A percentile compares a stretch with the other conserved stretches of the same genome.
phyloP scores from a whole-genome alignment of 192 early-diverging fungal species.

The Allomyces javanicus region DNA sequence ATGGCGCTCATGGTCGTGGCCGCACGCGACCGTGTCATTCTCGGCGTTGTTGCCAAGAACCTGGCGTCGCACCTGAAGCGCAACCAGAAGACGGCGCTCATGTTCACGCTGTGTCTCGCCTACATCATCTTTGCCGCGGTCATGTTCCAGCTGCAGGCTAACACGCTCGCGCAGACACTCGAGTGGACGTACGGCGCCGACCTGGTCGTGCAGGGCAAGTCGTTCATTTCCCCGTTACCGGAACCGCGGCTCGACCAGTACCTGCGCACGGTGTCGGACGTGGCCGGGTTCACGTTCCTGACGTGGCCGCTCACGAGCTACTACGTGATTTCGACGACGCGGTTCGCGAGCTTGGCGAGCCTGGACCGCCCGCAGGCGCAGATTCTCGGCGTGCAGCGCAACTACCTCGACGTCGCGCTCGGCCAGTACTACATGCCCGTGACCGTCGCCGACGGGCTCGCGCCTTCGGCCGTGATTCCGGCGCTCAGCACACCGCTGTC shows the following conservation, averaged over 20 bases:
- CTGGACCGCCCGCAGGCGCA: not conserved
- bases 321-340: not conserved
- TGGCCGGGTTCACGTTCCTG: constrained; percentile 9
- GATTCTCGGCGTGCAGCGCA: constrained; percentile 8
- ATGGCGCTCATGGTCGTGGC: constrained; percentile 6
- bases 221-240: constrained; percentile 6
- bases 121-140: constrained; percentile 16
- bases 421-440: constrained; percentile 1
- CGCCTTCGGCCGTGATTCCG: not conserved
- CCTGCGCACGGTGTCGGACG: not conserved
- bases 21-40: constrained; percentile 1
- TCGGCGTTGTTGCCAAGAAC: constrained; percentile 12
- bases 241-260: constrained; percentile 5
- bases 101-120: constrained; percentile 15
- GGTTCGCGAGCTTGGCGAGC: not conserved
- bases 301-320: constrained; percentile 1
- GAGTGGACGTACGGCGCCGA: constrained; percentile 15
- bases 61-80: constrained; percentile 8
- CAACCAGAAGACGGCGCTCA: constrained; percentile 12
- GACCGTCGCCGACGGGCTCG: not conserved
- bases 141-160: constrained; percentile 12
- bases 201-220: constrained; percentile 4
- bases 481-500: constrained; percentile 3
- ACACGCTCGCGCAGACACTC: constrained; percentile 4
- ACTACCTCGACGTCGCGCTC: constrained; percentile 5